These are phyloP conservation scores for Stagonosporopsis chrysanthemi DNA, from an alignment of 2,329 filamentous ascomycete genomes.

Conservation along the genomic window DNA sequence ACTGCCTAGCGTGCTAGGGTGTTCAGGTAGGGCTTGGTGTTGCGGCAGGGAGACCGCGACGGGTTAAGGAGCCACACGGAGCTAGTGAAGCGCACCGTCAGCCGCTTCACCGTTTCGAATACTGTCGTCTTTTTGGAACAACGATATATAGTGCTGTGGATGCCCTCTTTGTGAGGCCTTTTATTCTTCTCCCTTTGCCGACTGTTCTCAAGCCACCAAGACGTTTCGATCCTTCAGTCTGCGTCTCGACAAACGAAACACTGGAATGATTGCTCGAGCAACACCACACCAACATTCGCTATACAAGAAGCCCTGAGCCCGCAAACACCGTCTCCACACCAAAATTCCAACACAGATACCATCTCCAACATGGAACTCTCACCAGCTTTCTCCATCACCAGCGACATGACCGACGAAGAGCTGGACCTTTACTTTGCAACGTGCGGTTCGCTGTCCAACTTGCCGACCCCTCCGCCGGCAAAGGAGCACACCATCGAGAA, in stretches of 20 bases:
- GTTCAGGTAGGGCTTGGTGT: slow-evolving; percentile 22
- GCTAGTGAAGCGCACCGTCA: slow-evolving; percentile 33
- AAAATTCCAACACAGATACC: slow-evolving; percentile 1
- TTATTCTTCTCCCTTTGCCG: slow-evolving; percentile 30
- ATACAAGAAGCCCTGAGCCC: slow-evolving; percentile 14
- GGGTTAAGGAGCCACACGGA: slow-evolving; percentile 22
- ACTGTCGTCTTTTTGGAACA: slow-evolving; percentile 22
- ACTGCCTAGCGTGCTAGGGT: slow-evolving; percentile 19
- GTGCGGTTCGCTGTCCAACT: slow-evolving; percentile 50
- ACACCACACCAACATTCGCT: slow-evolving; percentile 17
- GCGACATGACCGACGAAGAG: slow-evolving; percentile 49
- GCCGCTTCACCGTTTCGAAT: slow-evolving; percentile 40
- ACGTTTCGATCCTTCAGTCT: slow-evolving; percentile 17
- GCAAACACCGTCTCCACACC: neutral
- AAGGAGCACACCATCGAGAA: slow-evolving; percentile 32
- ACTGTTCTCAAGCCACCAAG: slow-evolving; percentile 11
- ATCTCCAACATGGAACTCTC: slow-evolving; percentile 36
- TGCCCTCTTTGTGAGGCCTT: slow-evolving; percentile 22
- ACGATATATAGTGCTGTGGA: slow-evolving; percentile 34
- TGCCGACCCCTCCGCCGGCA: slow-evolving; percentile 51
- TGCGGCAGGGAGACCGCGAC: slow-evolving; percentile 35
- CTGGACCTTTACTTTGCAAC: slow-evolving; percentile 50
- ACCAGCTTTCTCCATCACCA: slow-evolving; percentile 35
- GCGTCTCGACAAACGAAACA: slow-evolving; percentile 11
- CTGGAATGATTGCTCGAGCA: slow-evolving; percentile 26